Percentiles rank a stretch among this genome's conserved stretches.
phyloP scores from a whole-genome alignment of 2,329 filamentous ascomycete genomes.

The Xenoacremonium recifei region DNA sequence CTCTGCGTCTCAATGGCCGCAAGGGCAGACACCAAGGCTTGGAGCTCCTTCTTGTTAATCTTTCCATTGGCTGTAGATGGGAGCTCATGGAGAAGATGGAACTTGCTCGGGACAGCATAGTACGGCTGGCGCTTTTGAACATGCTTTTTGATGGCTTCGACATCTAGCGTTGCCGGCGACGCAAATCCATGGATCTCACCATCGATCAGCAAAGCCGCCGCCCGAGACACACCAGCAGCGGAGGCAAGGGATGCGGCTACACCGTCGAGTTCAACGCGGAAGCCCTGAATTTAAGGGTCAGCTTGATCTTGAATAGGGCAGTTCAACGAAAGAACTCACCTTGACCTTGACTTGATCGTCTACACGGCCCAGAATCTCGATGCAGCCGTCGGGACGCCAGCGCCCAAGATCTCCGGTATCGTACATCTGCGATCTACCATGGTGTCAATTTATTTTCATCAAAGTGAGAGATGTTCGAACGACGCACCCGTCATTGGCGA shows the following conservation, averaged over 20 bases:
- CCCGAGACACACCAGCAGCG: constrained; percentile 45
- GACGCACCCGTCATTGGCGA: constrained; percentile 49
- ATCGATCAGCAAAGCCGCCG: constrained; percentile 46
- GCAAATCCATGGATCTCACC: constrained; percentile 52
- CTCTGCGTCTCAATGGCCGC: too few species aligned
- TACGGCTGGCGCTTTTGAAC: constrained; percentile 48
- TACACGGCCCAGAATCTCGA: constrained; percentile 55
- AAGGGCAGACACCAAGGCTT: constrained; percentile 32
- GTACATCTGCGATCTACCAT: constrained; percentile 49
- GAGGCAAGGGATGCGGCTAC: constrained; percentile 50
- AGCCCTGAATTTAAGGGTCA: constrained; percentile 40
- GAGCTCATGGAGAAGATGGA: constrained; percentile 42
- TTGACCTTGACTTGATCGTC: constrained; percentile 64
- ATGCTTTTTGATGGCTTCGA: constrained; percentile 37
- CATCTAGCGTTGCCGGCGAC: constrained; percentile 33
- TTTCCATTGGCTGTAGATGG: constrained; percentile 56
- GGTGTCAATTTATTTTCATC: not conserved
- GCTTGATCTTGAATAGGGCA: not conserved
- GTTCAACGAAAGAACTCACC: constrained; percentile 25
- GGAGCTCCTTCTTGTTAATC: constrained; percentile 50
- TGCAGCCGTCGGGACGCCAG: constrained; percentile 51
- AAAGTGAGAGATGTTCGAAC: constrained; percentile 3
- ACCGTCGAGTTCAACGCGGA: constrained; percentile 60
- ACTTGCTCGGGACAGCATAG: constrained; percentile 51
- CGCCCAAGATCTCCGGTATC: constrained; percentile 59